Conservation (phyloP, 2,329 filamentous ascomycete species). For the Microascus cirrosus region DNA sequence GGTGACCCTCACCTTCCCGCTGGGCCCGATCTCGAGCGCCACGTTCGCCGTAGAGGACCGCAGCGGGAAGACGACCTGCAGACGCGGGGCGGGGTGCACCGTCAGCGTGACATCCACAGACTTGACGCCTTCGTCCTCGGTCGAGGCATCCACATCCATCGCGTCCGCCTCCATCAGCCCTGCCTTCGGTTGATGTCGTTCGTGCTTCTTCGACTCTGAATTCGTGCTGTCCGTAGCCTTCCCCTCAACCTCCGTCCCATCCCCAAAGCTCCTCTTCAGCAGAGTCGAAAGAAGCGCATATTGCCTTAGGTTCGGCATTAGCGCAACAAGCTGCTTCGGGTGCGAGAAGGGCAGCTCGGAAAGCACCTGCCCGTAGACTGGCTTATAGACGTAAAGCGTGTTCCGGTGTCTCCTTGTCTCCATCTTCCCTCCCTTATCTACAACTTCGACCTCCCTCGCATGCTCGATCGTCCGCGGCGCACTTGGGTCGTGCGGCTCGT, state of each 20-base stretch:
- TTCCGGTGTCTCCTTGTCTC: slow-evolving; percentile 36
- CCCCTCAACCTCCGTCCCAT: background rate
- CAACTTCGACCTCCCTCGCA: slow-evolving; percentile 29
- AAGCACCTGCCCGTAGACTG: slow-evolving; percentile 58
- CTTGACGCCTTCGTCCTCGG: background rate
- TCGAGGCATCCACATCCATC: background rate
- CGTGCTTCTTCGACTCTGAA: background rate
- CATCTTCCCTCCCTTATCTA: slow-evolving; percentile 7
- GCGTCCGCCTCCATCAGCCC: background rate
- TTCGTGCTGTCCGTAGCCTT: background rate
- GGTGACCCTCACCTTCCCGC: slow-evolving; percentile 46
- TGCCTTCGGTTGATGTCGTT: background rate
- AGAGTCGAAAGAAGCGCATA: slow-evolving; percentile 61
- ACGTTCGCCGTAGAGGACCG: slow-evolving; percentile 36
- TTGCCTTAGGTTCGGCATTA: slow-evolving; percentile 65
- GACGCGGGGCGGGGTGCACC: slow-evolving; percentile 33
- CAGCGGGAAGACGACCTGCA: slow-evolving; percentile 45
- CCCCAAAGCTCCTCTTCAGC: slow-evolving; percentile 35
- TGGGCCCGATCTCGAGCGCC: slow-evolving; percentile 45
- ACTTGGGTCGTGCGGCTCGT: slow-evolving; percentile 39
- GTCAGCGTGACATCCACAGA: slow-evolving; percentile 39
- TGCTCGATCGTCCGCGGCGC: slow-evolving; percentile 42
- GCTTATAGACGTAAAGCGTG: slow-evolving; percentile 59
- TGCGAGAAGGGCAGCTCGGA: slow-evolving; percentile 66
- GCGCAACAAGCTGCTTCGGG: slow-evolving; percentile 61